Evolutionary conservation across 2,329 filamentous ascomycete species (phyloP).

Genomic region (Botrytis hyacinthi): DNA sequence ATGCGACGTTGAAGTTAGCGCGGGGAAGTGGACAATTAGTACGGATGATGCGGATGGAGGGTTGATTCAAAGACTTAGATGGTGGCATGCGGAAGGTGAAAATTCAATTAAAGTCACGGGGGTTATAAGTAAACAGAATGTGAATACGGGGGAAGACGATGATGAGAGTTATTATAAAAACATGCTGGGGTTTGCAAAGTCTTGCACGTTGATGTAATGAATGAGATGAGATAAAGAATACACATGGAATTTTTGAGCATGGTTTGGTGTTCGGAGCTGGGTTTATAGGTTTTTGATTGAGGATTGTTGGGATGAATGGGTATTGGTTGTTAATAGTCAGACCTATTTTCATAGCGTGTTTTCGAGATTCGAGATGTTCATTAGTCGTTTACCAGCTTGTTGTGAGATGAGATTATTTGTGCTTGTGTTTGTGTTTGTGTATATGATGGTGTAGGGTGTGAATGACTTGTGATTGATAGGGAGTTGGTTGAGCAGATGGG

Average conservation of each 20-base stretch:
- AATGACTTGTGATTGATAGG: background rate
- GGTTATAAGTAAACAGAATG: constrained; percentile 62
- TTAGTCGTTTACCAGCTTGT: background rate
- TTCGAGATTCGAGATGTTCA: background rate
- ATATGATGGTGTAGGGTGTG: background rate
- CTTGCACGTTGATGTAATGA: constrained; percentile 50
- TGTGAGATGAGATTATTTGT: background rate
- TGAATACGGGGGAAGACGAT: constrained; percentile 50
- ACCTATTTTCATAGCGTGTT: background rate
- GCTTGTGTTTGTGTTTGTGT: background rate
- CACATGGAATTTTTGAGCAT: background rate
- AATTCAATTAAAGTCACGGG: constrained; percentile 78
- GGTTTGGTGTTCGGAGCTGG: background rate
- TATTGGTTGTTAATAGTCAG: background rate
- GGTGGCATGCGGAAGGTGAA: constrained; percentile 90
- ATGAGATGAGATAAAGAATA: background rate
- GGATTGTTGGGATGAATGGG: background rate
- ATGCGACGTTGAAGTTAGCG: constrained; percentile 71
- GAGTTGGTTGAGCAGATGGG: background rate
- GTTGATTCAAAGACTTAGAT: constrained; percentile 72
- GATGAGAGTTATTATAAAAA: constrained; percentile 78
- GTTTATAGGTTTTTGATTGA: too few relatives aligned
- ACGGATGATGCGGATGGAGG: constrained; percentile 68
- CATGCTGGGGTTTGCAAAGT: constrained; percentile 46
- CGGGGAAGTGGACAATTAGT: constrained; percentile 87